Evolutionary conservation across 768 basidiomycete genomes (phyloP).

Genomic region (Dentipellis fragilis): DNA sequence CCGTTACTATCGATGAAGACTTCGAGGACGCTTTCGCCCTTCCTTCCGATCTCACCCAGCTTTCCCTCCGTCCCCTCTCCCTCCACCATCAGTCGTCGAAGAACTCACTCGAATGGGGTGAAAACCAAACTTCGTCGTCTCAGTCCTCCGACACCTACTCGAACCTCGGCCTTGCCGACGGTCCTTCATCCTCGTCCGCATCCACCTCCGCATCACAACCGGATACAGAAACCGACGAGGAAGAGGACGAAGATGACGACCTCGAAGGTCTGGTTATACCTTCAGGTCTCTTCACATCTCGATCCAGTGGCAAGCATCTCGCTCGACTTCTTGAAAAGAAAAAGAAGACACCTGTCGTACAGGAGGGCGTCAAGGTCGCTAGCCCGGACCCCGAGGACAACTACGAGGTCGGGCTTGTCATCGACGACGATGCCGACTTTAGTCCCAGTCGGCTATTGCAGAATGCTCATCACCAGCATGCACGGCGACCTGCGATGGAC

Average conservation of each 20-base stretch:
- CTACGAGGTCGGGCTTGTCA: constrained; percentile 76
- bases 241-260: constrained; percentile 47
- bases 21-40: constrained; percentile 78
- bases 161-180: constrained; percentile 63
- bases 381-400: constrained; percentile 70
- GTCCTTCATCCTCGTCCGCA: constrained; percentile 54
- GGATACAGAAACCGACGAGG: constrained; percentile 59
- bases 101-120: constrained; percentile 77
- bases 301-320: constrained; percentile 42
- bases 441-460: constrained; percentile 65
- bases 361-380: constrained; percentile 40
- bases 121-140: constrained; percentile 69
- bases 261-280: constrained; percentile 79
- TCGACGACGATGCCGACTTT: constrained; percentile 75
- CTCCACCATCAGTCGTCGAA: constrained; percentile 61
- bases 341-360: constrained; percentile 46
- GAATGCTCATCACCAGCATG: constrained; percentile 34
- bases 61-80: constrained; percentile 72
- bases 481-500: constrained; percentile 23
- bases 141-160: constrained; percentile 87
- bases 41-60: constrained; percentile 68
- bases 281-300: constrained; percentile 63
- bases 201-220: constrained; percentile 58
- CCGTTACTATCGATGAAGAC: constrained; percentile 45
- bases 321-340: constrained; percentile 43